A percentile compares a stretch with the other conserved stretches of the same genome.
Conservation (phyloP, 2,329 filamentous ascomycete genomes). For the Fusarium brachygibbosum region DNA sequence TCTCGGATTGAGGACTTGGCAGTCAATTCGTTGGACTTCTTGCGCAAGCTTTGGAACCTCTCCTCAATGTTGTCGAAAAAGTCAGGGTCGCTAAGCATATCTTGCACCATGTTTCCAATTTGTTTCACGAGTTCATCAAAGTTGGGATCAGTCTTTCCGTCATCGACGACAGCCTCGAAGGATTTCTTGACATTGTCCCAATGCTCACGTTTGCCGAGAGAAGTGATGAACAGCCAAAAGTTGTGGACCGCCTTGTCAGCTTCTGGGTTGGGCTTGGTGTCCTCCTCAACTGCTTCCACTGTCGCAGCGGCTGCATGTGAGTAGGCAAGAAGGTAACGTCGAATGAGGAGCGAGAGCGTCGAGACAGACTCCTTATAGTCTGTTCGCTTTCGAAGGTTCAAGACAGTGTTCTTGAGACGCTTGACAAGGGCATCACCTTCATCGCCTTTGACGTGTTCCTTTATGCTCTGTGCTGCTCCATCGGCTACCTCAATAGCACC, state of each 20-base stretch:
- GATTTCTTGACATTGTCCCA: constrained; percentile 82
- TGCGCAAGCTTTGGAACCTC: constrained; percentile 64
- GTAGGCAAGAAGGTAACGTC: constrained; percentile 83
- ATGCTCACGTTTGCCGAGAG: constrained; percentile 78
- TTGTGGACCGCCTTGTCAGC: constrained; percentile 82
- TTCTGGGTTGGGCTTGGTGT: constrained; percentile 79
- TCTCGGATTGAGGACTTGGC: constrained; percentile 76
- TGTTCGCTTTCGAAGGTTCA: constrained; percentile 78
- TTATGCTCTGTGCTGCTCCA: constrained; percentile 77
- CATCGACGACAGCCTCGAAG: constrained; percentile 78
- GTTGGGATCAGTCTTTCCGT: constrained; percentile 82
- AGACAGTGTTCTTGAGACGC: constrained; percentile 81
- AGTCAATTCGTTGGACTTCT: constrained; percentile 72
- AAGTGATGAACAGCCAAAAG: constrained; percentile 84
- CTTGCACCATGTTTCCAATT: constrained; percentile 79
- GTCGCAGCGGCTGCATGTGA: constrained; percentile 79
- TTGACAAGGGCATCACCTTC: constrained; percentile 80
- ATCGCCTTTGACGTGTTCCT: constrained; percentile 78
- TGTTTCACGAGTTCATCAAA: constrained; percentile 84
- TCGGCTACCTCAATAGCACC: constrained; percentile 66
- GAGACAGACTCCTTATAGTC: constrained; percentile 92
- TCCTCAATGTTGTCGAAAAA: constrained; percentile 83
- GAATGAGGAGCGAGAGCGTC: constrained; percentile 79
- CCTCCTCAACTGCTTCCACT: constrained; percentile 74
- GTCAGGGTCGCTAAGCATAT: constrained; percentile 85